A percentile compares a stretch with the other conserved stretches of the same genome.
Evolutionary conservation across 768 basidiomycete species (phyloP).

Genomic region (Amanita exitialis): DNA sequence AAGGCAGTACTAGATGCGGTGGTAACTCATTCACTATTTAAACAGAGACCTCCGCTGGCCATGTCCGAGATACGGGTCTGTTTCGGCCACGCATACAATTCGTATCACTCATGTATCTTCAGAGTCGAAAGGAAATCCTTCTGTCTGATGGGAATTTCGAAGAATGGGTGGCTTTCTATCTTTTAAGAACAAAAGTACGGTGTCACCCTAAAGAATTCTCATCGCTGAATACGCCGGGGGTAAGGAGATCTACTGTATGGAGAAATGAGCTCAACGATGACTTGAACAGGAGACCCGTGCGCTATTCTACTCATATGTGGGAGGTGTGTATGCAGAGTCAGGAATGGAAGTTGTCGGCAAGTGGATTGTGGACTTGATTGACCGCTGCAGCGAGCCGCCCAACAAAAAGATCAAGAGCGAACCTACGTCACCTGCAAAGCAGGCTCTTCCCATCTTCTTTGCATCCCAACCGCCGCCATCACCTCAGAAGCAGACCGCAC

Average conservation of each 20-base stretch:
- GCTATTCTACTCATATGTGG: constrained; percentile 60
- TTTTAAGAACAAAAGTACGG: constrained; percentile 36
- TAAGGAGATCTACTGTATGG: constrained; percentile 14
- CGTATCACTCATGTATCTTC: background rate
- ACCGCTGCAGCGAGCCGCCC: constrained; percentile 18
- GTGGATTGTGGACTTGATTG: constrained; percentile 43
- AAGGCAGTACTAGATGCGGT: constrained; percentile 33
- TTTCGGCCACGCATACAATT: constrained; percentile 8
- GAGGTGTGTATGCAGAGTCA: constrained; percentile 47
- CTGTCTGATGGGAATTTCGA: constrained; percentile 34
- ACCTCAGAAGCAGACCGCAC: constrained; percentile 5
- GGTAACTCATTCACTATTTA: constrained; percentile 37
- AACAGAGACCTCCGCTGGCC: constrained; percentile 38
- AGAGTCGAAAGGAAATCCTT: constrained; percentile 22
- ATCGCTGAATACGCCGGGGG: constrained; percentile 29
- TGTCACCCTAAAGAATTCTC: constrained; percentile 28
- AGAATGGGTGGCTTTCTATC: constrained; percentile 39
- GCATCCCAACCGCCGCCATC: constrained; percentile 23
- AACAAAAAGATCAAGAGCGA: constrained; percentile 35
- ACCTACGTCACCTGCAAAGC: constrained; percentile 14
- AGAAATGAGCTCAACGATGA: constrained; percentile 8
- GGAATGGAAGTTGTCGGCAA: constrained; percentile 40
- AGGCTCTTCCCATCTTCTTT: constrained; percentile 20
- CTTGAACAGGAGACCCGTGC: constrained; percentile 38
- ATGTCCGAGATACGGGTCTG: constrained; percentile 43